Evolutionary conservation across 1,139 yeast species (phyloP).

Genomic region (Geotrichum europaeum): DNA sequence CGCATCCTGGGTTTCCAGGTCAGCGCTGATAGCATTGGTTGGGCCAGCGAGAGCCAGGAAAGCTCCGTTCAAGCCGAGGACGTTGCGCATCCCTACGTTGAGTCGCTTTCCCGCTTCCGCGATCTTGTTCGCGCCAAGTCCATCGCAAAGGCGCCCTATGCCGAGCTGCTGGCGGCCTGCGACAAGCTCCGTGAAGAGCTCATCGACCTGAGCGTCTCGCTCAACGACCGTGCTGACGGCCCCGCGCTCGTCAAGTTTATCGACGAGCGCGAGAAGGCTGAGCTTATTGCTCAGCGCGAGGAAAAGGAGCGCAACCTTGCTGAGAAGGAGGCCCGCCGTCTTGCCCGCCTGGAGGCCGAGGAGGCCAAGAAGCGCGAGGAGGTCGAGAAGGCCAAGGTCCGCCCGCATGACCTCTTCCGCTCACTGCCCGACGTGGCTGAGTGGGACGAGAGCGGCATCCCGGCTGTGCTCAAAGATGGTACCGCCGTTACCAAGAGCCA

Average conservation of each 20-base stretch:
- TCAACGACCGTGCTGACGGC: slow-evolving; percentile 82
- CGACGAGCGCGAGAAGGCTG: slow-evolving; percentile 60
- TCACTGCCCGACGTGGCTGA: slow-evolving; percentile 48
- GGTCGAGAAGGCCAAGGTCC: slow-evolving; percentile 58
- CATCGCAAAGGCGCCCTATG: slow-evolving; percentile 52
- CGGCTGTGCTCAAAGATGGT: slow-evolving; percentile 69
- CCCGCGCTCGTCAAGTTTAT: slow-evolving; percentile 79
- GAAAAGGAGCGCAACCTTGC: slow-evolving; percentile 52
- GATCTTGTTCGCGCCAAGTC: slow-evolving; percentile 73
- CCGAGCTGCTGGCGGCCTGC: slow-evolving; percentile 51
- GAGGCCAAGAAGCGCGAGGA: slow-evolving; percentile 55
- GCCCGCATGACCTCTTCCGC: slow-evolving; percentile 70
- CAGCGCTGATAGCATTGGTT: slow-evolving; percentile 68
- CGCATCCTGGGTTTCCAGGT: slow-evolving; percentile 68
- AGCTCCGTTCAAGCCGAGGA: slow-evolving; percentile 51
- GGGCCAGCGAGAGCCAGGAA: slow-evolving; percentile 45
- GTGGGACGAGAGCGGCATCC: slow-evolving; percentile 85
- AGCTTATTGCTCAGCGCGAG: slow-evolving; percentile 51
- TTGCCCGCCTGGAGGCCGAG: slow-evolving; percentile 16
- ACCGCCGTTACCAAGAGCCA: slow-evolving; percentile 85
- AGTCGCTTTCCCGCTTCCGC: slow-evolving; percentile 70
- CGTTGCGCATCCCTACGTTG: slow-evolving; percentile 68
- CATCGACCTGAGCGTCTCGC: slow-evolving; percentile 66
- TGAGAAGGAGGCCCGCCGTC: slow-evolving; percentile 43
- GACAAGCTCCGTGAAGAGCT: slow-evolving; percentile 64